These are phyloP conservation scores for Primulina tabacum DNA, from an alignment of 257 asterid species.

Conservation along the genomic window DNA sequence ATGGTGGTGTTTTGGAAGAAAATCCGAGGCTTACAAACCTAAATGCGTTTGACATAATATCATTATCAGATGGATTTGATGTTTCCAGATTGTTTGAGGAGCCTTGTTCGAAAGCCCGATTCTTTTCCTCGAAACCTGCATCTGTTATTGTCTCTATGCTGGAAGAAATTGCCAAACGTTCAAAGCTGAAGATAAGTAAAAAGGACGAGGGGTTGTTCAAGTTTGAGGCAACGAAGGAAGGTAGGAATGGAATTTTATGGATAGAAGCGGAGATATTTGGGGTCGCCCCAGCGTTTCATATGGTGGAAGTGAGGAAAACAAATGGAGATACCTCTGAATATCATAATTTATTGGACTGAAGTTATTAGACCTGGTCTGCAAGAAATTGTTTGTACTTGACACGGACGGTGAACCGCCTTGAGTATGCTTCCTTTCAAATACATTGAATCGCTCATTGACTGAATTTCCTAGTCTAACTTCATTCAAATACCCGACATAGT, in stretches of 20 bases:
- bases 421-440: not conserved
- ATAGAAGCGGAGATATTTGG: constrained; percentile 82
- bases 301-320: constrained; percentile 77
- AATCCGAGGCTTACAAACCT: constrained; percentile 36
- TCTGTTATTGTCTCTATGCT: constrained; percentile 60
- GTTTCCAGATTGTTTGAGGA: constrained; percentile 71
- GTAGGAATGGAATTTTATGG: constrained; percentile 60
- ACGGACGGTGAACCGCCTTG: constrained; percentile 39
- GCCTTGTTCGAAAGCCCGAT: constrained; percentile 50
- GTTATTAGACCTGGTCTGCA: constrained; percentile 73
- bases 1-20: constrained; percentile 17
- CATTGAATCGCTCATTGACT: not conserved
- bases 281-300: constrained; percentile 53
- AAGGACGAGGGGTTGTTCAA: constrained; percentile 62
- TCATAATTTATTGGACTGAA: constrained; percentile 48
- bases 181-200: constrained; percentile 64
- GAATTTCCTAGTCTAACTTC: not conserved
- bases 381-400: constrained; percentile 81
- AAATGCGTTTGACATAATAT: constrained; percentile 81
- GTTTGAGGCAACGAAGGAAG: constrained; percentile 69
- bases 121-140: constrained; percentile 70
- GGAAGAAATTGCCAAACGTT: constrained; percentile 57
- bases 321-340: constrained; percentile 78
- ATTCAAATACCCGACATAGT: too few relatives aligned
- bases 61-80: constrained; percentile 72